These are phyloP conservation scores for Rhizopogon salebrosus DNA, from an alignment of 768 basidiomycete genomes.

Conservation along the genomic window DNA sequence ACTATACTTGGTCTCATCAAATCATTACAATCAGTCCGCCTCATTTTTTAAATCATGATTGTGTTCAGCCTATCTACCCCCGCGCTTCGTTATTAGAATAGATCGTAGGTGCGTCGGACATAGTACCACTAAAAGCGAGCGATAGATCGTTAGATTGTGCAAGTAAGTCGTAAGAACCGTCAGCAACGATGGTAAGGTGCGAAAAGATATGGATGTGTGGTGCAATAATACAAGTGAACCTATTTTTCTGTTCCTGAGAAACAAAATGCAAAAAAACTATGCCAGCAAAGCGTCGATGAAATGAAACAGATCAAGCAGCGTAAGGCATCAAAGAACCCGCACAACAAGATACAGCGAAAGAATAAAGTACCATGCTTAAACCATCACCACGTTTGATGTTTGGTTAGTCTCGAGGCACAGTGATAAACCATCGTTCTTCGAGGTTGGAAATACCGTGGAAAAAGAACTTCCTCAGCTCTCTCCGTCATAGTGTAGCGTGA, in stretches of 20 bases:
- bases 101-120: conserved; percentile 24
- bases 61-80: too few species aligned
- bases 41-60: neutral
- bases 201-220: conserved; percentile 18
- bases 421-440: neutral
- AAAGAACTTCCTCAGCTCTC: conserved; percentile 33
- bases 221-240: conserved; percentile 32
- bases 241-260: conserved; percentile 13
- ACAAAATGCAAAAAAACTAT: conserved; percentile 19
- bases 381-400: neutral
- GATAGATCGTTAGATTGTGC: conserved; percentile 18
- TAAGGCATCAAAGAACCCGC: conserved; percentile 1
- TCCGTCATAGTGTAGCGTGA: conserved; percentile 83
- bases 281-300: conserved; percentile 7
- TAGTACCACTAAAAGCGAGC: conserved; percentile 23
- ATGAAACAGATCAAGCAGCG: conserved; percentile 13
- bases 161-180: conserved; percentile 18
- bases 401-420: neutral
- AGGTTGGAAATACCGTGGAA: neutral
- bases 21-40: too few species aligned
- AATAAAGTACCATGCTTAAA: neutral
- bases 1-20: neutral
- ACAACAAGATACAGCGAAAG: conserved; percentile 5
- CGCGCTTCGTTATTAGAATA: conserved; percentile 21
- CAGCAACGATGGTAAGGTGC: conserved; percentile 8